A percentile compares a stretch with the other conserved stretches of the same genome.
Conservation (phyloP, 164 flowering plant species). For the Paratinospora sagittata region DNA sequence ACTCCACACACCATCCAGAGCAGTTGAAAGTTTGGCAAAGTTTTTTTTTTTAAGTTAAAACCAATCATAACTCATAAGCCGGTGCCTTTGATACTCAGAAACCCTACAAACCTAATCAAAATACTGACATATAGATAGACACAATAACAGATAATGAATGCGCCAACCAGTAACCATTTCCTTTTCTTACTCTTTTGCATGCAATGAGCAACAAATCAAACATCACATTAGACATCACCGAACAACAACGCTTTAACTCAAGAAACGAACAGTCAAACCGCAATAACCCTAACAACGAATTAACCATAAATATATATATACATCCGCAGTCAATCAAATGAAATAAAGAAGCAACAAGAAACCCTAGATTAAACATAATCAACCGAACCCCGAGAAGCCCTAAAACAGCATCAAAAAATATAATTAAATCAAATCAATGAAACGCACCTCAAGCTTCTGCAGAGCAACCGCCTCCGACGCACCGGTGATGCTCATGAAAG, state of each 20-base stretch:
- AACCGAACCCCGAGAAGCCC: background rate
- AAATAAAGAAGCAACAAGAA: background rate
- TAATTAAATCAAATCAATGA: background rate
- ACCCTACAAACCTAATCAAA: background rate
- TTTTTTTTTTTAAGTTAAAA: background rate
- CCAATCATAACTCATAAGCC: too few relatives aligned
- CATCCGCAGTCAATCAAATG: background rate
- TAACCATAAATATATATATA: background rate
- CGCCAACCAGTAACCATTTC: background rate
- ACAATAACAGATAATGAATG: background rate
- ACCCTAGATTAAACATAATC: background rate
- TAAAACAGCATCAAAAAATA: background rate
- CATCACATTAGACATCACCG: background rate
- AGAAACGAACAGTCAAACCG: background rate
- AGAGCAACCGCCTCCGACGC: slow-evolving; percentile 54
- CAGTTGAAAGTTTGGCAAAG: background rate
- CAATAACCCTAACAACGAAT: slow-evolving; percentile 15
- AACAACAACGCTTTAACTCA: background rate
- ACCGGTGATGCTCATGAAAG: slow-evolving; percentile 83
- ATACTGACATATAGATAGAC: background rate
- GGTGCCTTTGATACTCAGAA: background rate
- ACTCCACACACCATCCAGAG: background rate
- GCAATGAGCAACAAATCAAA: background rate
- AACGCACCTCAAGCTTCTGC: slow-evolving; percentile 56
- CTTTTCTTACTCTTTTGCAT: background rate